These are phyloP conservation scores for Penicillium sp. DNA, from an alignment of 2,329 filamentous ascomycete species.

Conservation along the genomic window DNA sequence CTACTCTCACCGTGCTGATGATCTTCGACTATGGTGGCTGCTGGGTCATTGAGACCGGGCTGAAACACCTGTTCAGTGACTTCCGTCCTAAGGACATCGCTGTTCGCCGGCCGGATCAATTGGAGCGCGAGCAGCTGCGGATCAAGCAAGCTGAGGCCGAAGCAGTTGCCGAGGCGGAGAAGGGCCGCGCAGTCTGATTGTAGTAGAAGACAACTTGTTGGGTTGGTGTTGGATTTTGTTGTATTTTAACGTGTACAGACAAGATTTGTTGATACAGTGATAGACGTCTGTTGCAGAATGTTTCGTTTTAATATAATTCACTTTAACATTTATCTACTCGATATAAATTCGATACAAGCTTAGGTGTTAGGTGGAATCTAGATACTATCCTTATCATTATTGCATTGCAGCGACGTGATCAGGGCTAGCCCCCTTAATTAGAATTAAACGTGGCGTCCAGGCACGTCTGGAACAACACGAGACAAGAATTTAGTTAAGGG, in stretches of 20 bases:
- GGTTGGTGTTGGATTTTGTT: not conserved
- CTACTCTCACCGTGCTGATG: constrained; percentile 80
- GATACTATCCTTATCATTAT: not conserved
- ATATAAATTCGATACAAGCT: too few relatives aligned
- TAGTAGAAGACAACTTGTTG: not conserved
- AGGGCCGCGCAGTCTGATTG: constrained; percentile 25
- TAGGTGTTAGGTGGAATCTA: not conserved
- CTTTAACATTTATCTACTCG: not conserved
- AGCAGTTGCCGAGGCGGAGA: constrained; percentile 36
- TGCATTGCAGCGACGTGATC: not conserved
- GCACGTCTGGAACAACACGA: not conserved
- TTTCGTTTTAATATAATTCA: not conserved
- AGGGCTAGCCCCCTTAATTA: not conserved
- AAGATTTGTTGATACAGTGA: constrained; percentile 3
- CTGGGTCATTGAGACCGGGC: constrained; percentile 77
- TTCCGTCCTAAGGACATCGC: constrained; percentile 93
- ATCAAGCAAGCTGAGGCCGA: constrained; percentile 57
- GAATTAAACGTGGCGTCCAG: not conserved
- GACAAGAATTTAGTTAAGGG: not conserved
- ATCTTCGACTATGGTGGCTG: constrained; percentile 80
- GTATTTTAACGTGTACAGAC: constrained; percentile 1
- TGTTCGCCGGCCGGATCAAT: constrained; percentile 76
- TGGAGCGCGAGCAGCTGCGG: constrained; percentile 68
- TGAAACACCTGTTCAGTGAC: constrained; percentile 86
- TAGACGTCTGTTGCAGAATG: not conserved